Evolutionary conservation across 2,329 filamentous ascomycete genomes (phyloP).

Genomic region (Clarireedia monteithiana): DNA sequence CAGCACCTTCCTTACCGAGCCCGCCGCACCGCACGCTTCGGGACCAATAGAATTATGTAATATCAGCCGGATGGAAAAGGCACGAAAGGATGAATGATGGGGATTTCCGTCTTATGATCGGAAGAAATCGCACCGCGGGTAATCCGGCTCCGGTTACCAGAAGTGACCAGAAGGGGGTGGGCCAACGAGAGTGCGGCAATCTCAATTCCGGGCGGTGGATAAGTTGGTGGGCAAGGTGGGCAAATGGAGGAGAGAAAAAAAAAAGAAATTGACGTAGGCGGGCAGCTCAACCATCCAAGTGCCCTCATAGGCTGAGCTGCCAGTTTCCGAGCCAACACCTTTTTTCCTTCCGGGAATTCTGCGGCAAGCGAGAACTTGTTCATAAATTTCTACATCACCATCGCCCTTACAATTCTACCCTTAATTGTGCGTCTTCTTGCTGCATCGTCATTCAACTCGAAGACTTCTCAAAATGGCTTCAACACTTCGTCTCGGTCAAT

Average conservation of each 20-base stretch:
- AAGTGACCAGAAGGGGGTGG: neutral
- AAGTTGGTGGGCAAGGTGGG: neutral
- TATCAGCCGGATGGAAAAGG: no score
- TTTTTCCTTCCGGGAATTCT: constrained; percentile 4
- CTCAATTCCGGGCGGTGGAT: neutral
- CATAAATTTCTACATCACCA: constrained; percentile 25
- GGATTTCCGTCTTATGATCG: constrained; percentile 5
- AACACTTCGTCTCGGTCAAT: constrained; percentile 71
- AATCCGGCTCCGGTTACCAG: neutral
- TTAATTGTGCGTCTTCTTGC: constrained; percentile 19
- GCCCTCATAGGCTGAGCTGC: neutral
- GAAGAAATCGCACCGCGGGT: neutral
- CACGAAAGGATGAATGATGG: neutral
- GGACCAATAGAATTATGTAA: no score
- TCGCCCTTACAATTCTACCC: constrained; percentile 25
- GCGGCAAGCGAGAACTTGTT: neutral
- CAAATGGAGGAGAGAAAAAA: neutral
- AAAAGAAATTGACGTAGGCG: neutral
- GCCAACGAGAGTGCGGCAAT: neutral
- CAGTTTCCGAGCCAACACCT: neutral
- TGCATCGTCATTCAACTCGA: neutral
- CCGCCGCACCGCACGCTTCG: no score
- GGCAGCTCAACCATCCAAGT: neutral
- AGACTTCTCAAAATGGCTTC: constrained; percentile 61
- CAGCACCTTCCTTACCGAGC: no score